Conservation (phyloP, 2,329 filamentous ascomycete genomes). For the Calonectria pteridis region DNA sequence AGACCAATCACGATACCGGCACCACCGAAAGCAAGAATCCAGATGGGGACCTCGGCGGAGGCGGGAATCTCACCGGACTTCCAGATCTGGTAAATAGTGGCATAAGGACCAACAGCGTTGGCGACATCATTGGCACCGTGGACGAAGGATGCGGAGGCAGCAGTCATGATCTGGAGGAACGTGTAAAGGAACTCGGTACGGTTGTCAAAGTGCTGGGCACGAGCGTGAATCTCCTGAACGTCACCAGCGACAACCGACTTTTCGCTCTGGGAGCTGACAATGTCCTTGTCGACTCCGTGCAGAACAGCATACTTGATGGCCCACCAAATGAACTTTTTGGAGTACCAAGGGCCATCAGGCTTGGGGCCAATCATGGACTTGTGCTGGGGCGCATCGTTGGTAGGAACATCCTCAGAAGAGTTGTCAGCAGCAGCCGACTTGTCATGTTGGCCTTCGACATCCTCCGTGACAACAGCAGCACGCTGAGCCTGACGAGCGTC, state of each 20-base stretch:
- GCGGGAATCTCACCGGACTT: conserved; percentile 57
- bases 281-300: conserved; percentile 60
- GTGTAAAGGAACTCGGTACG: conserved; percentile 71
- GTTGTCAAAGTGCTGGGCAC: conserved; percentile 71
- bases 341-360: conserved; percentile 59
- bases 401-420: conserved; percentile 71
- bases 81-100: conserved; percentile 74
- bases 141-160: conserved; percentile 72
- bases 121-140: conserved; percentile 77
- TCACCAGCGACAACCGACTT: conserved; percentile 63
- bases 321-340: conserved; percentile 57
- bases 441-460: conserved; percentile 42
- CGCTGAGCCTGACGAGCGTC: conserved; percentile 53
- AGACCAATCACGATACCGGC: conserved; percentile 66
- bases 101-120: conserved; percentile 73
- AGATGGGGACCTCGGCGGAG: conserved; percentile 65
- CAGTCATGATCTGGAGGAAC: conserved; percentile 71
- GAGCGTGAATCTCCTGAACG: conserved; percentile 67
- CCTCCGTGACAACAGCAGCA: conserved; percentile 33
- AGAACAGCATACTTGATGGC: conserved; percentile 59
- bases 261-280: conserved; percentile 52
- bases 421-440: conserved; percentile 41
- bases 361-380: conserved; percentile 54
- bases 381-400: conserved; percentile 49
- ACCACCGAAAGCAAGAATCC: conserved; percentile 70